phyloP scores from a whole-genome alignment of 352 stramenopile species.

The Phytophthora litchii region DNA sequence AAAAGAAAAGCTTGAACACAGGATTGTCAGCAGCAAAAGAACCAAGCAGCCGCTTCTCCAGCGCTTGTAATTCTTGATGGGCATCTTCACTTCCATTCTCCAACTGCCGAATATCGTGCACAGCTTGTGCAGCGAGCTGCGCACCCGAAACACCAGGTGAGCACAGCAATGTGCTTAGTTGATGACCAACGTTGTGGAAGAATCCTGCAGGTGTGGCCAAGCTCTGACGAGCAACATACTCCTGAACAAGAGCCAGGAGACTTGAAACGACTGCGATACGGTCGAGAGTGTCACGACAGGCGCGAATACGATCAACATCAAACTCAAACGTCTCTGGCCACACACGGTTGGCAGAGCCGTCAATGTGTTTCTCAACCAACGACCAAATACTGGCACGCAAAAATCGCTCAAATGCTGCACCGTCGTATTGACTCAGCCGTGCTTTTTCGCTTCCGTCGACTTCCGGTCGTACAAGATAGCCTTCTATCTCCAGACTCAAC shows the following conservation, averaged over 20 bases:
- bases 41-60: constrained; percentile 52
- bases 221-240: constrained; percentile 45
- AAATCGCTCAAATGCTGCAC: constrained; percentile 50
- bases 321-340: constrained; percentile 76
- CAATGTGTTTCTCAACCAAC: constrained; percentile 60
- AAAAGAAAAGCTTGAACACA: constrained; percentile 66
- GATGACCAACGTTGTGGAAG: constrained; percentile 31
- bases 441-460: constrained; percentile 31
- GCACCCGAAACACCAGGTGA: constrained; percentile 52
- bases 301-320: constrained; percentile 60
- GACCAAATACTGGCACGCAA: constrained; percentile 51
- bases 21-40: constrained; percentile 55
- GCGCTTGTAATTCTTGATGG: constrained; percentile 28
- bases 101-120: constrained; percentile 40
- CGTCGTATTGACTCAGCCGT: constrained; percentile 36
- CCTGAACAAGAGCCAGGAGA: constrained; percentile 65
- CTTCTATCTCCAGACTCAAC: constrained; percentile 45
- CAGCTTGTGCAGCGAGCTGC: constrained; percentile 60
- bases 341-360: constrained; percentile 32
- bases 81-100: constrained; percentile 15
- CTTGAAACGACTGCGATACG: constrained; percentile 60
- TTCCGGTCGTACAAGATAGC: constrained; percentile 28
- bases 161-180: constrained; percentile 48
- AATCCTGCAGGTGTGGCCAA: constrained; percentile 39
- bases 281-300: constrained; percentile 60